Evolutionary conservation across 345 rosid species (phyloP).

Genomic region (Linum trigynum): DNA sequence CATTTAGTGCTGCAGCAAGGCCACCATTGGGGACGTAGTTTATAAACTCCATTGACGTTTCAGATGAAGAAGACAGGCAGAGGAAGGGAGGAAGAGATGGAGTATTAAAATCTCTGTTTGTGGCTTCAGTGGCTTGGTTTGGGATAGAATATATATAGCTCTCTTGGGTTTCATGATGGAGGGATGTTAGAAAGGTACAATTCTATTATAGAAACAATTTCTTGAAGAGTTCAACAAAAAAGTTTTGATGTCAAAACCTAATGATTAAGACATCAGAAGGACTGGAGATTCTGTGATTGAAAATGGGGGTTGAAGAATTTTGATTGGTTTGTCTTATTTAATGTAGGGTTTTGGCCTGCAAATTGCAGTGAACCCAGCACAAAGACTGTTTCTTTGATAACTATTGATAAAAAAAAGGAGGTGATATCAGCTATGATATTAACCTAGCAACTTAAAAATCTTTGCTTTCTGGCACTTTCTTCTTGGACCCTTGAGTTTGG

Average conservation of each 20-base stretch:
- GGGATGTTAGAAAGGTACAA: background rate
- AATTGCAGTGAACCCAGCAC: background rate
- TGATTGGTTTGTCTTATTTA: background rate
- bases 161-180: background rate
- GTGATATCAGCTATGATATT: background rate
- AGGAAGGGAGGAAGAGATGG: background rate
- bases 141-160: background rate
- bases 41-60: background rate
- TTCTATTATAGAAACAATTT: background rate
- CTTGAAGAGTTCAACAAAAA: background rate
- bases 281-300: background rate
- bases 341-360: background rate
- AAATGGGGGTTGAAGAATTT: background rate
- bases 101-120: background rate
- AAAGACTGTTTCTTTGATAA: too few species aligned
- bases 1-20: conserved; percentile 19
- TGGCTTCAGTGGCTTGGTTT: background rate
- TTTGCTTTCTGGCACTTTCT: background rate
- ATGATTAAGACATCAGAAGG: background rate
- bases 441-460: too few species aligned
- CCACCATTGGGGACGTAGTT: background rate
- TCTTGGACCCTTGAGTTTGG: background rate
- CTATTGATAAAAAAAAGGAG: background rate
- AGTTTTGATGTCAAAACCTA: background rate
- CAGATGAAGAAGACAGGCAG: background rate